These are phyloP conservation scores for Penicillium sp. DNA, from an alignment of 2,329 filamentous ascomycete genomes.

Conservation along the genomic window DNA sequence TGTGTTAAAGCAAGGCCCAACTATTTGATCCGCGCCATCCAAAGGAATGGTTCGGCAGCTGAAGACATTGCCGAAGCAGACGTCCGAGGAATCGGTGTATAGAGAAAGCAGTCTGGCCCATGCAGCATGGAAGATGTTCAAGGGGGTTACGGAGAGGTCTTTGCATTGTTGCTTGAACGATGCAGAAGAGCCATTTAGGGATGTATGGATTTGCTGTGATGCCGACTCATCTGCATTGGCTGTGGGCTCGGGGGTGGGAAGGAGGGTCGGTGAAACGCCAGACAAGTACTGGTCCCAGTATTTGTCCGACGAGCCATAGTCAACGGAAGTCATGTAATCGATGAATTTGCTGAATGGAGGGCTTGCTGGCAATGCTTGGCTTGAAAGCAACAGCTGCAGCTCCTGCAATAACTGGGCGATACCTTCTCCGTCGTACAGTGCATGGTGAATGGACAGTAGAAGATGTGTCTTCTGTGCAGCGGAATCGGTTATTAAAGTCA, in stretches of 20 bases:
- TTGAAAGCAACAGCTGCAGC: conserved; percentile 60
- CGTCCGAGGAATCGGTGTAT: conserved; percentile 58
- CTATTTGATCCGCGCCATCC: conserved; percentile 65
- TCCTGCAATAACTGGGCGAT: conserved; percentile 70
- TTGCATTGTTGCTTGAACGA: conserved; percentile 53
- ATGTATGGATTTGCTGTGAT: conserved; percentile 17
- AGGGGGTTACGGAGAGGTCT: conserved; percentile 59
- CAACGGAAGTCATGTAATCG: conserved; percentile 53
- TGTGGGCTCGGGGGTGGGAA: conserved; percentile 13
- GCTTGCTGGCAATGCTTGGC: conserved; percentile 48
- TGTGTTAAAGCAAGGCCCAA: conserved; percentile 94
- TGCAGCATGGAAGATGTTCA: conserved; percentile 68
- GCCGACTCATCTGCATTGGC: conserved; percentile 3
- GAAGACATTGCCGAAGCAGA: conserved; percentile 86
- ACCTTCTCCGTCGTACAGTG: conserved; percentile 81
- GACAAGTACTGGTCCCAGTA: conserved; percentile 67
- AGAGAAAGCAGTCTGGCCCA: conserved; percentile 68
- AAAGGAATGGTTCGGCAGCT: conserved; percentile 71
- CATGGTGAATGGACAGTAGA: conserved; percentile 68
- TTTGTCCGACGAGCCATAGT: conserved; percentile 51
- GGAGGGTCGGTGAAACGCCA: conserved; percentile 50
- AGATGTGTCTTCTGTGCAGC: conserved; percentile 18
- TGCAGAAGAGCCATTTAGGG: conserved; percentile 42
- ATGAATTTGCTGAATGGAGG: conserved; percentile 66
- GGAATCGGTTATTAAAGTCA: conserved; percentile 25